Evolutionary conservation across 768 basidiomycete species (phyloP).

Genomic region (Tulasnella sp.): DNA sequence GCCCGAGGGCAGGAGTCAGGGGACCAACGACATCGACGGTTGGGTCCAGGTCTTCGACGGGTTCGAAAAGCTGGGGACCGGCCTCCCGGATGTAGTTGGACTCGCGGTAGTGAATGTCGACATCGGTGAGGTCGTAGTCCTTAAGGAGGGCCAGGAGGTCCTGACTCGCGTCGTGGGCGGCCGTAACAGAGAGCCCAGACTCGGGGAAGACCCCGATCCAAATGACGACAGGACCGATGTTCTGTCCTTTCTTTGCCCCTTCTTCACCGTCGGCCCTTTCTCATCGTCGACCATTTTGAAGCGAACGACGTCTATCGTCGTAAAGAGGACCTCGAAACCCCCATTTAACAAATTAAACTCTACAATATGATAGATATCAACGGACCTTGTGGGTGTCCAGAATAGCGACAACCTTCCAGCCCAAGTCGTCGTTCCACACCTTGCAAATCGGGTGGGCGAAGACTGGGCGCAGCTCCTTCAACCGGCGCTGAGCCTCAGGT

Average conservation of each 20-base stretch:
- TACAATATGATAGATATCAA: slow-evolving; percentile 3
- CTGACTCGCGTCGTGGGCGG: slow-evolving; percentile 16
- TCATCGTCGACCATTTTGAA: slow-evolving; percentile 13
- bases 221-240: slow-evolving; percentile 14
- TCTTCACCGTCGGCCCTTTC: slow-evolving; percentile 9
- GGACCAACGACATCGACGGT: slow-evolving; percentile 9
- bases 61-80: slow-evolving; percentile 15
- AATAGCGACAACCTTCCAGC: slow-evolving; percentile 15
- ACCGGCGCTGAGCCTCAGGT: slow-evolving; percentile 2
- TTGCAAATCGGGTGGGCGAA: slow-evolving; percentile 5
- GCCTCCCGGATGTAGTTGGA: slow-evolving; percentile 5
- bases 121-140: slow-evolving; percentile 16
- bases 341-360: slow-evolving; percentile 14
- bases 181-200: background rate
- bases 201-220: slow-evolving; percentile 17
- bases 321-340: slow-evolving; percentile 15
- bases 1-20: slow-evolving; percentile 12
- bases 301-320: slow-evolving; percentile 15
- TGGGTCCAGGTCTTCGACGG: slow-evolving; percentile 16
- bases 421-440: slow-evolving; percentile 16
- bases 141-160: slow-evolving; percentile 12
- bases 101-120: slow-evolving; percentile 16
- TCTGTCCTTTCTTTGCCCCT: background rate
- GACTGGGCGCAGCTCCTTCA: slow-evolving; percentile 14
- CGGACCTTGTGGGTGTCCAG: slow-evolving; percentile 13